Evolutionary conservation across 805 yeast genomes (phyloP).

Genomic region (Saccharomyces jurei): DNA sequence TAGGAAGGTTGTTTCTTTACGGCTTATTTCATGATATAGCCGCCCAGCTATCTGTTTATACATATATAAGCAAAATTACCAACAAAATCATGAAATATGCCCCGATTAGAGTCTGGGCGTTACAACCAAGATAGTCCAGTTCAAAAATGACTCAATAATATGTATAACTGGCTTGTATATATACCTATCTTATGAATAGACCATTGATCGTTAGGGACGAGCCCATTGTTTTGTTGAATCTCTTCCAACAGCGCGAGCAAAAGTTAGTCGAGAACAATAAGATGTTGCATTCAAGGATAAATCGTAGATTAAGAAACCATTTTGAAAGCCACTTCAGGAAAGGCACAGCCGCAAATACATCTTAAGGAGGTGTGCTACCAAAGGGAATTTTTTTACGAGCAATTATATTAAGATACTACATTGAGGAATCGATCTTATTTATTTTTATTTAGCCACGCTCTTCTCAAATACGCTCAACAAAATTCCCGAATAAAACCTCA

Average conservation of each 20-base stretch:
- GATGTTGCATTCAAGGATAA: neutral
- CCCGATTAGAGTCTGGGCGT: neutral
- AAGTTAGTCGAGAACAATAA: neutral
- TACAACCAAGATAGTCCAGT: neutral
- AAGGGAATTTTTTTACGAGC: neutral
- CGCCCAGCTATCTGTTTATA: neutral
- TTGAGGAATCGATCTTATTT: neutral
- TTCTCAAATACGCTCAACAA: neutral
- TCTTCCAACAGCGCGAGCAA: neutral
- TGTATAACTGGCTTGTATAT: neutral
- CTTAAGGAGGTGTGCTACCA: neutral
- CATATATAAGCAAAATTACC: too few relatives aligned
- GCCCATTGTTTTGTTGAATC: neutral
- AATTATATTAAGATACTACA: neutral
- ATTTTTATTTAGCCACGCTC: neutral
- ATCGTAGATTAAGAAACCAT: neutral
- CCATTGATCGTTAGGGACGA: neutral
- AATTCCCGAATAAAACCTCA: neutral
- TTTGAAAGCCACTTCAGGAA: neutral
- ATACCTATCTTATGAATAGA: neutral
- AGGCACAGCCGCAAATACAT: neutral
- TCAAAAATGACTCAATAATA: neutral
- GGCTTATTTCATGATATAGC: neutral
- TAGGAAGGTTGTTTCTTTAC: neutral
- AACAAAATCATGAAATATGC: too few relatives aligned